Base-by-base conservation (phyloP, 805 yeast genomes). In the Schwanniomyces yamadae region DNA sequence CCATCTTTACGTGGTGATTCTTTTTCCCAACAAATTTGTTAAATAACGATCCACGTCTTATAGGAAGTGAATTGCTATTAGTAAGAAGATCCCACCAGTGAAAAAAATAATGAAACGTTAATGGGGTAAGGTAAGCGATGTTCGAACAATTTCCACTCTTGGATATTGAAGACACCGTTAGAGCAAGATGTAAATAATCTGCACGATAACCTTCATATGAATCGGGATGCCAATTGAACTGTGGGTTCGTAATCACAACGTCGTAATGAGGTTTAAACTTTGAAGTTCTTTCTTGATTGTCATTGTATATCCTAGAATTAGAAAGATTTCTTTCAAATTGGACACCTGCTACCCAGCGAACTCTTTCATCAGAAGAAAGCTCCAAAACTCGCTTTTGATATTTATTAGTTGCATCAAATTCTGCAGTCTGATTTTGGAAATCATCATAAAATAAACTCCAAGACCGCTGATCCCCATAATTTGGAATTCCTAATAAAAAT, bases 131-230 rank as follows among this genome's bases (percentile, higher is more conserved):
- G 39, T 65, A 64, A 1, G 61, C 61, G 5, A 61, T 51, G 41
- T 67, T 69, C 37, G 54, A 54, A 8, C 61, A 50, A 31, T 57
- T 55, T 0, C 66, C 65, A 5, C 46, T 44, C 4, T 45, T 28
- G 0, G 70, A 54, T 12, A 52, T 54, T 1, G 71, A 64, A 6
- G 52, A 52, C 5, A 69, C 73, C 0, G 68, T 52, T 5, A 69
- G 48, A 4, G 72, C 66, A 46, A 69, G 40, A 53, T 88, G 96
- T 8, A 91, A 69, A 53, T 78, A 90, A 37, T 88, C 82, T 44
- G 95, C 84, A 53, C 98, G 66, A 66, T 80, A 93, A 0, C 83
- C 88, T 9, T 59, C 61, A 55, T 82, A 91, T 0, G 96, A 86
- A 60, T 91, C 98, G 1, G 71, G 67, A 62, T 89, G 89, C 2